Percentiles rank a stretch among this genome's conserved stretches.
Conservation (phyloP, 2,329 filamentous ascomycete species). For the Chaetomium sp. region DNA sequence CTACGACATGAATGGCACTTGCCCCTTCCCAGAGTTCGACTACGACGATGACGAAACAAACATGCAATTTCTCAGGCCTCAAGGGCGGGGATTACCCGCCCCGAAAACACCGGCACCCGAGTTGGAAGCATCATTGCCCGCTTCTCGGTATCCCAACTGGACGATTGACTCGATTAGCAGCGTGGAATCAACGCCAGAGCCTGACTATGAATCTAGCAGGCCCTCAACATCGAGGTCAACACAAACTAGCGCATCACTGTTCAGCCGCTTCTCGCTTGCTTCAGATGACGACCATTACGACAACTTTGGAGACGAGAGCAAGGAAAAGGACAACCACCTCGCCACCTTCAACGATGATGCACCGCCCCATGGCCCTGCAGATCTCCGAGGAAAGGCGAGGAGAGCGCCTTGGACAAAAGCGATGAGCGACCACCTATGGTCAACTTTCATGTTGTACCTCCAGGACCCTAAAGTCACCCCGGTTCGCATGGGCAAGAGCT, state of each 20-base stretch:
- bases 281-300: constrained; percentile 60
- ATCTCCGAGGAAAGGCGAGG: constrained; percentile 40
- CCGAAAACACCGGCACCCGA: constrained; percentile 62
- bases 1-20: constrained; percentile 47
- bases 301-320: constrained; percentile 50
- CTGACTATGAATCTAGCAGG: constrained; percentile 56
- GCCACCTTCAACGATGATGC: constrained; percentile 20
- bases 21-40: constrained; percentile 29
- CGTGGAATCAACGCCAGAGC: constrained; percentile 59
- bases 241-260: constrained; percentile 59
- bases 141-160: constrained; percentile 59
- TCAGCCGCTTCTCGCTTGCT: constrained; percentile 57
- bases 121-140: constrained; percentile 47
- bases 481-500: constrained; percentile 63
- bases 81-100: constrained; percentile 51
- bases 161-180: constrained; percentile 60
- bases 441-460: constrained; percentile 64
- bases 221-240: constrained; percentile 63
- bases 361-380: constrained; percentile 19
- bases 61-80: constrained; percentile 38
- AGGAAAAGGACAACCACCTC: constrained; percentile 40
- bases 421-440: constrained; percentile 68
- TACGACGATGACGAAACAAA: constrained; percentile 37
- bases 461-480: constrained; percentile 69
- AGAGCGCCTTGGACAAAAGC: constrained; percentile 65